These are phyloP conservation scores for Thraustotheca clavata DNA, from an alignment of 352 stramenopile species.

Conservation along the genomic window DNA sequence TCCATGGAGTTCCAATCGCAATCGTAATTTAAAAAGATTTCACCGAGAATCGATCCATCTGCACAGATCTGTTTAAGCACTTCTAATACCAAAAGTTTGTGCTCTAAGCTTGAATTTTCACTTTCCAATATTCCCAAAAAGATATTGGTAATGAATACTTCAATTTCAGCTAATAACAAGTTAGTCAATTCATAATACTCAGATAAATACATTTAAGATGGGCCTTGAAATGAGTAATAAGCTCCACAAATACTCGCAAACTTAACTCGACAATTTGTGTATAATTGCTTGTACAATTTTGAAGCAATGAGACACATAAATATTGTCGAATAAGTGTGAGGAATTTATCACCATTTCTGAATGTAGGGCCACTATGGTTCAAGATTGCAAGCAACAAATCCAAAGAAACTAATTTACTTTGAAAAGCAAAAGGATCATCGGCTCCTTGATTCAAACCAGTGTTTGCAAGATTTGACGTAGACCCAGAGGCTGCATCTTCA, in stretches of 20 bases:
- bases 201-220: constrained; percentile 79
- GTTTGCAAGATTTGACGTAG: background rate
- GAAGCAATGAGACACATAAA: constrained; percentile 94
- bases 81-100: constrained; percentile 97
- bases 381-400: constrained; percentile 96
- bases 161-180: constrained; percentile 78
- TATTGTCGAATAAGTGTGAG: constrained; percentile 96
- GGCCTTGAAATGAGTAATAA: constrained; percentile 90
- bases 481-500: constrained; percentile 58
- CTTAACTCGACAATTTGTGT: constrained; percentile 94
- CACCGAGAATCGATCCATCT: constrained; percentile 90
- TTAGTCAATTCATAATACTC: background rate
- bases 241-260: constrained; percentile 95
- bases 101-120: constrained; percentile 95
- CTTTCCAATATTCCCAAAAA: constrained; percentile 98
- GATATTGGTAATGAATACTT: constrained; percentile 98
- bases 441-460: constrained; percentile 6
- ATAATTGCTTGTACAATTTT: constrained; percentile 97
- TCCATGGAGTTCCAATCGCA: constrained; percentile 96
- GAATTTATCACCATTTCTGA: constrained; percentile 90
- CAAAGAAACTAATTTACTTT: constrained; percentile 95
- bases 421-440: constrained; percentile 90
- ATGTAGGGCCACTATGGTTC: constrained; percentile 93
- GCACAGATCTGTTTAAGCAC: constrained; percentile 92
- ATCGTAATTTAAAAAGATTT: constrained; percentile 99